These are phyloP conservation scores for Trichoderma asperellum DNA, from an alignment of 2,329 filamentous ascomycete species.

Conservation along the genomic window DNA sequence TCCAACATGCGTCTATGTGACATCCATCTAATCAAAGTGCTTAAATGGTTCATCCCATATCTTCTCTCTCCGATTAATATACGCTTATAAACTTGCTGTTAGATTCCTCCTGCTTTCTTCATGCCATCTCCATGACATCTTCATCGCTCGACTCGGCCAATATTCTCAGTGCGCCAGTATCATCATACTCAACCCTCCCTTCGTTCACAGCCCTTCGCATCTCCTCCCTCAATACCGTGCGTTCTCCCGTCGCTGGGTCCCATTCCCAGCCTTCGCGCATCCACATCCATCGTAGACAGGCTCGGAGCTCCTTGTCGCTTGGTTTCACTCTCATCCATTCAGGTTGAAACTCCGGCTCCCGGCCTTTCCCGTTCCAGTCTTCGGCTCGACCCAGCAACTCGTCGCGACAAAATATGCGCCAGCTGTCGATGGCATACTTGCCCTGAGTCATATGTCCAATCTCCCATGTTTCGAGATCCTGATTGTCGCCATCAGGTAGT, in stretches of 20 bases:
- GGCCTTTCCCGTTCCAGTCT: slow-evolving; percentile 66
- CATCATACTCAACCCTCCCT: slow-evolving; percentile 60
- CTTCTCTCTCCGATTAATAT: neutral
- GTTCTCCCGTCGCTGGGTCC: slow-evolving; percentile 72
- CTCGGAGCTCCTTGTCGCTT: slow-evolving; percentile 84
- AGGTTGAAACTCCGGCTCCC: slow-evolving; percentile 66
- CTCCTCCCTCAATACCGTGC: slow-evolving; percentile 55
- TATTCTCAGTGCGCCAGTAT: slow-evolving; percentile 53
- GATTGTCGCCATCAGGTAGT: neutral
- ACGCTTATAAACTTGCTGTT: neutral
- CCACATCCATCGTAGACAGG: slow-evolving; percentile 91
- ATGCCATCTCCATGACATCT: neutral
- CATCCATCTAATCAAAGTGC: neutral
- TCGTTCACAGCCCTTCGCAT: slow-evolving; percentile 61
- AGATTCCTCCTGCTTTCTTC: neutral
- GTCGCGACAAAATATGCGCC: slow-evolving; percentile 92
- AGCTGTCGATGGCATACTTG: slow-evolving; percentile 83
- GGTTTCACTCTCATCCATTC: slow-evolving; percentile 91
- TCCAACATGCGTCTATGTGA: neutral
- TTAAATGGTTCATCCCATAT: neutral
- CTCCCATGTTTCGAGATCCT: slow-evolving; percentile 66
- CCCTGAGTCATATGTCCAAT: slow-evolving; percentile 84
- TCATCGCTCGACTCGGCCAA: slow-evolving; percentile 33
- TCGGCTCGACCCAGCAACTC: slow-evolving; percentile 66
- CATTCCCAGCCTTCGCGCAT: slow-evolving; percentile 82